Evolutionary conservation across 495 filamentous ascomycete species (phyloP), one percentile per base, ranked within the genome.

Genomic region (Talaromyces wortmannii): DNA sequence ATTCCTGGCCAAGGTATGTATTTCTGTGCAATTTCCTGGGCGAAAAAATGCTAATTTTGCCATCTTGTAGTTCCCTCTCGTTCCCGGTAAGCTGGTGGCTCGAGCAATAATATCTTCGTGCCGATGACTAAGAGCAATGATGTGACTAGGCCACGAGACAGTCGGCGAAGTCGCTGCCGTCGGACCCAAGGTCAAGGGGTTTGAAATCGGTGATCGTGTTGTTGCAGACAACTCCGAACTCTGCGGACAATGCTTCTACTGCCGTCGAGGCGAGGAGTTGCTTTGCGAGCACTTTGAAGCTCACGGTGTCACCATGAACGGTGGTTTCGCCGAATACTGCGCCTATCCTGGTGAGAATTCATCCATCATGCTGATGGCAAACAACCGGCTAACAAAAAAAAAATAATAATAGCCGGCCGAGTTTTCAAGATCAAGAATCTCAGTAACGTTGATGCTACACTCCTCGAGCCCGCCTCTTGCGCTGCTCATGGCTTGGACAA

Each of bases 181-280:
- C n/a, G 80, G 80, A 23, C 63, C 67, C 45, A 72, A 81, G 55
- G 86, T 88, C 50, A 82, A 81, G 59, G 79, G 71, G 50, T 88
- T 89, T 70, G 55, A 75, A 33, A 56, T 87, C 57, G 84, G 86
- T 17, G 84, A 89, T 53, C 81, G 84, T 59, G 84, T 87, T 11
- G 81, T 81, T 18, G 77, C 70, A 10, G 74, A 76, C 47, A 73
- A 73, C 58, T 71, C 69, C 4, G 86, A 88, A 68, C 80, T 87
- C 30, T 89, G 86, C 73, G 78, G 79, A 31, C 76, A 82, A 58
- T 89, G 86, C 69, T 87, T 86, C 76, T 88, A 88, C 72, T 89
- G 85, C 67, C 82, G 84, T 53, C 80, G 82, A 47, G 86, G 85
- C 31, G 74, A 87, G 56, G 78, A 81, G 46, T 68, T 89, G 31